phyloP scores from a whole-genome alignment of 1,284 basidiomycete species.

The Sutorius eximius region DNA sequence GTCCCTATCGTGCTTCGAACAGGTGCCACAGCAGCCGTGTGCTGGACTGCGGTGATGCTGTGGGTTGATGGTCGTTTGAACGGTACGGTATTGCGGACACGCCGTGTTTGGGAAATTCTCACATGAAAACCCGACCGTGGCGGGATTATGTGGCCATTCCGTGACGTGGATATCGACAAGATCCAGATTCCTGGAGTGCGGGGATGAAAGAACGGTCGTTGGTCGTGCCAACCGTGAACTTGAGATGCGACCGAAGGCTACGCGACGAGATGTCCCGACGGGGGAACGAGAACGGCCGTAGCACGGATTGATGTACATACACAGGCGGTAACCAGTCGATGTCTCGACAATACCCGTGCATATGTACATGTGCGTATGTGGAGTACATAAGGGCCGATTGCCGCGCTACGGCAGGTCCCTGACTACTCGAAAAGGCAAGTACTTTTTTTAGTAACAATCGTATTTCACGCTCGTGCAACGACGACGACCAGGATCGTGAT shows the following conservation, averaged over 20 bases:
- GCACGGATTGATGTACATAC: not conserved
- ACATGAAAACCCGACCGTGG: constrained; percentile 13
- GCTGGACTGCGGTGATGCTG: constrained; percentile 6
- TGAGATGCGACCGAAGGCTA: not conserved
- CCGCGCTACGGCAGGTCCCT: constrained; percentile 30
- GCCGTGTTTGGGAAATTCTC: constrained; percentile 11
- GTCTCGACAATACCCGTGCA: not conserved
- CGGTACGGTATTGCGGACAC: constrained; percentile 3
- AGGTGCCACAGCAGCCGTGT: not conserved
- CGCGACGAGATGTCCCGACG: not conserved
- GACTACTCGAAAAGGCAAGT: constrained; percentile 28
- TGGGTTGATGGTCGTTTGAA: not conserved
- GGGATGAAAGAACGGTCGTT: not conserved
- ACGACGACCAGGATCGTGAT: constrained; percentile 17
- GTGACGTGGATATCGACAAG: not conserved
- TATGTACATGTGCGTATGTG: not conserved
- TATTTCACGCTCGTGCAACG: constrained; percentile 9
- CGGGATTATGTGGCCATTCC: not conserved
- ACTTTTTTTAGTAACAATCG: constrained; percentile 26
- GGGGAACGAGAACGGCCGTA: not conserved
- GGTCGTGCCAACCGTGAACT: not conserved
- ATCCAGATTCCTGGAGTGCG: constrained; percentile 1
- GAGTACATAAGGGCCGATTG: constrained; percentile 29
- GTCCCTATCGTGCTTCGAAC: not conserved
- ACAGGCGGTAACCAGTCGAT: not conserved